Percentiles rank a stretch among this genome's conserved stretches.
Evolutionary conservation across 768 basidiomycete genomes (phyloP).

Genomic region (Phylloporus sp.): DNA sequence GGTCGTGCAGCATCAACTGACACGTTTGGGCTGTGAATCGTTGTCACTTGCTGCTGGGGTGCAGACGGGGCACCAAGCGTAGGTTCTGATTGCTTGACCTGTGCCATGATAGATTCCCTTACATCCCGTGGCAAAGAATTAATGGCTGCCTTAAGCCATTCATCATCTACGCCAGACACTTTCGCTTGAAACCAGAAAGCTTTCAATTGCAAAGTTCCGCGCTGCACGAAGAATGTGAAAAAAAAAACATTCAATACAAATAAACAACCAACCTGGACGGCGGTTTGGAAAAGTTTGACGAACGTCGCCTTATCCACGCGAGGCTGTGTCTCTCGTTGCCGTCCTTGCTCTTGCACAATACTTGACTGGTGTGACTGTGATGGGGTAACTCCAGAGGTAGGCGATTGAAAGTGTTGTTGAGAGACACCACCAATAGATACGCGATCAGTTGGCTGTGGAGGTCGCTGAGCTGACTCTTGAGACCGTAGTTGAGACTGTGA

Average conservation of each 20-base stretch:
- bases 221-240: constrained; percentile 10
- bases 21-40: background rate
- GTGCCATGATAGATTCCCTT: constrained; percentile 9
- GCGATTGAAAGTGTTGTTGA: constrained; percentile 1
- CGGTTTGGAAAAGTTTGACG: constrained; percentile 18
- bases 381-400: background rate
- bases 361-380: background rate
- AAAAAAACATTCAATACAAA: constrained; percentile 1
- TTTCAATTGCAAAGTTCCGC: constrained; percentile 12
- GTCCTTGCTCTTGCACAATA: constrained; percentile 5
- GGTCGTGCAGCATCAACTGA: background rate
- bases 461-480: background rate
- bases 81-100: background rate
- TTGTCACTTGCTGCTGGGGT: background rate
- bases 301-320: constrained; percentile 15
- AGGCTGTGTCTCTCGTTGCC: background rate
- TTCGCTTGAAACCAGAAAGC: constrained; percentile 12
- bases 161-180: constrained; percentile 15
- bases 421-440: background rate
- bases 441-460: background rate
- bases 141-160: constrained; percentile 18
- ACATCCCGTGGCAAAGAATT: constrained; percentile 15
- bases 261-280: constrained; percentile 16
- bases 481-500: background rate
- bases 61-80: background rate